These are phyloP conservation scores for Aquilaria malaccensis DNA, from an alignment of 345 rosid genomes.

Conservation along the genomic window DNA sequence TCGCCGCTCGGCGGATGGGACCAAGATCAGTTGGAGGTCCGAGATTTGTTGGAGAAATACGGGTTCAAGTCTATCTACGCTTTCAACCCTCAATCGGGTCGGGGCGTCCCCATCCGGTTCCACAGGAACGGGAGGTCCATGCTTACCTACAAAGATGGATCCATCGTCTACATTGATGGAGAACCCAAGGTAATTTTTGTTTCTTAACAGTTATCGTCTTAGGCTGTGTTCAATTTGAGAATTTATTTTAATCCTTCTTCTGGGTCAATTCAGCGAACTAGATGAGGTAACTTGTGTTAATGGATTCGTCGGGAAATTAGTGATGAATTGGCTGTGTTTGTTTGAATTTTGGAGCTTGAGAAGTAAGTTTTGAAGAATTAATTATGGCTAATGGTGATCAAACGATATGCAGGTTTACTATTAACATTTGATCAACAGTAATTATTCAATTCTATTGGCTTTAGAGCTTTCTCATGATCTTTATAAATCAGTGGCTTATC, in stretches of 20 bases:
- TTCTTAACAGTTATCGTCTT: not conserved
- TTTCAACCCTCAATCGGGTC: constrained; percentile 58
- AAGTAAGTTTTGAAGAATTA: too few relatives aligned
- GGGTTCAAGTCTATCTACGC: constrained; percentile 73
- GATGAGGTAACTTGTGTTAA: too few relatives aligned
- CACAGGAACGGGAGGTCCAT: constrained; percentile 80
- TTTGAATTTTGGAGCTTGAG: too few relatives aligned
- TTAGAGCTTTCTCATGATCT: too few relatives aligned
- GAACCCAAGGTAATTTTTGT: constrained; percentile 58
- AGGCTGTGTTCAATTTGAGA: not conserved
- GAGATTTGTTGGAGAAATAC: constrained; percentile 62
- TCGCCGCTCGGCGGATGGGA: constrained; percentile 72
- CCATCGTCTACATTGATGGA: constrained; percentile 70
- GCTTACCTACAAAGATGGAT: constrained; percentile 62
- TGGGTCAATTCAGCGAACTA: too few relatives aligned
- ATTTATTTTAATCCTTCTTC: not conserved
- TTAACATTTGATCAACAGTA: too few relatives aligned
- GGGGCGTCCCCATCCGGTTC: constrained; percentile 76
- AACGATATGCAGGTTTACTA: too few relatives aligned
- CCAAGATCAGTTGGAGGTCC: constrained; percentile 85
- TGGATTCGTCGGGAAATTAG: not conserved
- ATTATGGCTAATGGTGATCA: too few relatives aligned
- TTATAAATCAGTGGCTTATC: too few relatives aligned
- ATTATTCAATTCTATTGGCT: too few relatives aligned
- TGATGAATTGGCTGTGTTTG: not conserved